phyloP scores from a whole-genome alignment of 2,329 filamentous ascomycete genomes.

The Daldinia sp. region DNA sequence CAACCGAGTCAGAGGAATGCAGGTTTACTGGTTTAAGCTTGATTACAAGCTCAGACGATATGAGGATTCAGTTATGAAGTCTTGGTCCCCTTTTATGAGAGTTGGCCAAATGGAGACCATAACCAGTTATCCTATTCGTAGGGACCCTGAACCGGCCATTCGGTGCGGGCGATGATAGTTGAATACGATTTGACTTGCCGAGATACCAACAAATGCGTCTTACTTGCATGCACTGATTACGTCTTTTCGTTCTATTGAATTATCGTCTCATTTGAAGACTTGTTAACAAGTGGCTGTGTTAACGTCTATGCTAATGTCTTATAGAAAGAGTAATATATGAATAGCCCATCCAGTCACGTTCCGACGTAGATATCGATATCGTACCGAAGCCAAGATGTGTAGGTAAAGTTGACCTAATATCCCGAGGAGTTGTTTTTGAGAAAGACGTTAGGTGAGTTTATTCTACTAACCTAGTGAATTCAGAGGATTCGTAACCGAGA shows the following conservation, averaged over 20 bases:
- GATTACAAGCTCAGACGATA: conserved; percentile 9
- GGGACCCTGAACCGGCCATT: conserved; percentile 1
- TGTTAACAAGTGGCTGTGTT: too few relatives aligned
- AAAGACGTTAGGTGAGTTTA: too few relatives aligned
- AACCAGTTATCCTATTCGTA: background rate
- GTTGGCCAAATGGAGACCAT: background rate
- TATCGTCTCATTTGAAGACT: too few relatives aligned
- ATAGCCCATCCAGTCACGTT: too few relatives aligned
- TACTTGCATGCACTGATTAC: background rate
- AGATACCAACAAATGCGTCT: background rate
- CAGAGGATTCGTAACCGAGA: too few relatives aligned
- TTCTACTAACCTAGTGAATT: too few relatives aligned
- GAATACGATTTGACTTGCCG: conserved; percentile 19
- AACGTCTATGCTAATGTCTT: too few relatives aligned
- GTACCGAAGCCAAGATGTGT: too few relatives aligned
- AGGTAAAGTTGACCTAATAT: too few relatives aligned
- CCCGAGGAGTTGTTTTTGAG: too few relatives aligned
- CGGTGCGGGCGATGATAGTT: conserved; percentile 11
- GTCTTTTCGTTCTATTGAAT: background rate
- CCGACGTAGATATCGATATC: too few relatives aligned
- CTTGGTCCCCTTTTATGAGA: background rate
- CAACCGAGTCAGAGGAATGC: background rate
- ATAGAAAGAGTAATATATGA: too few relatives aligned
- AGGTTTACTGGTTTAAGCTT: conserved; percentile 3
- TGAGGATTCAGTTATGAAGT: conserved; percentile 2